These are phyloP conservation scores for Tripidium arundinaceum DNA, from an alignment of 202 grass and related monocot genomes.

Conservation along the genomic window DNA sequence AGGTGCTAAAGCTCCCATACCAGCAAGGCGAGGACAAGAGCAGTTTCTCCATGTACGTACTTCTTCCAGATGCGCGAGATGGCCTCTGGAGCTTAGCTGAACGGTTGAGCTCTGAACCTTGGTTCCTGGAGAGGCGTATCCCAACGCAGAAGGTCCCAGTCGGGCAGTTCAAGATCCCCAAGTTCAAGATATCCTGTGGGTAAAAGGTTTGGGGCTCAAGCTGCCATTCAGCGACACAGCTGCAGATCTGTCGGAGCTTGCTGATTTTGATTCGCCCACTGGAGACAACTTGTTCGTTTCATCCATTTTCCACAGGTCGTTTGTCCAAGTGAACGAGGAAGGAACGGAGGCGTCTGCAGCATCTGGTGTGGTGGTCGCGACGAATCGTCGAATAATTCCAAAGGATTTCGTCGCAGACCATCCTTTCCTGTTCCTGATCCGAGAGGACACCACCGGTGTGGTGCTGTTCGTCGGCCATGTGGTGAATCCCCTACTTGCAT, in stretches of 20 bases:
- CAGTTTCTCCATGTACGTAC: conserved; percentile 89
- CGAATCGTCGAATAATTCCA: no score
- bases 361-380: not conserved
- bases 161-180: conserved; percentile 61
- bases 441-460: not conserved
- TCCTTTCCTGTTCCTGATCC: not conserved
- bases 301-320: not conserved
- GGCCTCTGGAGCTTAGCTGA: conserved; percentile 62
- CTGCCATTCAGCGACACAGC: not conserved
- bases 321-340: not conserved
- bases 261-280: not conserved
- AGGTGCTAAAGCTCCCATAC: conserved; percentile 76
- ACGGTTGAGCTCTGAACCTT: conserved; percentile 48
- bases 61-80: conserved; percentile 61
- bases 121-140: conserved; percentile 54
- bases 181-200: conserved; percentile 82
- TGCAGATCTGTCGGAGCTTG: not conserved
- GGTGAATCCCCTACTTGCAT: not conserved
- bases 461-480: not conserved
- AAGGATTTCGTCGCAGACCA: not conserved
- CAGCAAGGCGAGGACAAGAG: conserved; percentile 72
- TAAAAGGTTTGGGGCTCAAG: conserved; percentile 60
- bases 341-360: not conserved
- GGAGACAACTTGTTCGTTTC: not conserved
- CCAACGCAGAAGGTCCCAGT: conserved; percentile 51